Evolutionary conservation across 176 grass and related monocot species (phyloP).

Genomic region (Themeda triandra): DNA sequence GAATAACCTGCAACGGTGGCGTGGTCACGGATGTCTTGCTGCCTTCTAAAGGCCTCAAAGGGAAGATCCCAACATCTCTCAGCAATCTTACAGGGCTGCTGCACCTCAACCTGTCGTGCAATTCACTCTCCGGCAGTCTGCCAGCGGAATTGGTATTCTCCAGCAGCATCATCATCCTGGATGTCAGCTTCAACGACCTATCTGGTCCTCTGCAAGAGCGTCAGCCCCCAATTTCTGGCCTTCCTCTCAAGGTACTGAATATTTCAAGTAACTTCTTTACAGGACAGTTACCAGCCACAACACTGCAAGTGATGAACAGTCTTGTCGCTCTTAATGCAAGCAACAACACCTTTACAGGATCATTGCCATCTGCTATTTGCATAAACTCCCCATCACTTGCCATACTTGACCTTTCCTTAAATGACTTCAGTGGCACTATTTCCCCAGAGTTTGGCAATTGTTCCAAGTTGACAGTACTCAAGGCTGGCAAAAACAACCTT

Average conservation of each 20-base stretch:
- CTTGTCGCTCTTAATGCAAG: constrained; percentile 65
- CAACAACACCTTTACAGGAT: constrained; percentile 72
- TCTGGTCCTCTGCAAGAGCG: constrained; percentile 24
- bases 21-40: constrained; percentile 45
- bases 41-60: constrained; percentile 47
- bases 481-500: constrained; percentile 54
- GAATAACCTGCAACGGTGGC: constrained; percentile 36
- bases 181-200: constrained; percentile 73
- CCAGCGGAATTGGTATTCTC: constrained; percentile 48
- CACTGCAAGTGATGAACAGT: constrained; percentile 38
- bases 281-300: constrained; percentile 39
- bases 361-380: constrained; percentile 57
- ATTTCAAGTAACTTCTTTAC: constrained; percentile 66
- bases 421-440: constrained; percentile 53
- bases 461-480: constrained; percentile 49
- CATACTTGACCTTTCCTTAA: constrained; percentile 52
- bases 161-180: constrained; percentile 40
- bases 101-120: constrained; percentile 62
- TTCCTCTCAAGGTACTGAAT: constrained; percentile 64
- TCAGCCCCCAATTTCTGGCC: constrained; percentile 1
- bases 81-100: constrained; percentile 45
- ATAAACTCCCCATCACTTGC: constrained; percentile 33
- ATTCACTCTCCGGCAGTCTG: constrained; percentile 36
- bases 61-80: constrained; percentile 39
- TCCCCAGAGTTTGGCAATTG: constrained; percentile 54